Evolutionary conservation across 208 protist genomes (phyloP).

Genomic region (Naegleria fowleri): DNA sequence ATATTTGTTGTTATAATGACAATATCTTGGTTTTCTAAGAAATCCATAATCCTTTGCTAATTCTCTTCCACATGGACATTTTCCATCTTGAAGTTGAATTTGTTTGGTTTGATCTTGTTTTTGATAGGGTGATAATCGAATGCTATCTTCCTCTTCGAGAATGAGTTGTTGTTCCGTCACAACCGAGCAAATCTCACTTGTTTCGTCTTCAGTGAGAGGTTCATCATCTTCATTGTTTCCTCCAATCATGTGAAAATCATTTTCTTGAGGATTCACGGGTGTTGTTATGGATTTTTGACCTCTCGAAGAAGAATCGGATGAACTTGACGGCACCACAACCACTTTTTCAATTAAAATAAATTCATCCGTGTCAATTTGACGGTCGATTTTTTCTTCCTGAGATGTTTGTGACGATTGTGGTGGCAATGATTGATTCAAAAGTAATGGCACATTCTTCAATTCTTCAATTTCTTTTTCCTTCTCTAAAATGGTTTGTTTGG

Average conservation of each 20-base stretch:
- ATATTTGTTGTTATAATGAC: constrained; percentile 53
- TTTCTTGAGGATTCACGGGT: too few species aligned
- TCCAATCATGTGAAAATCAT: too few species aligned
- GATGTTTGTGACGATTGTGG: too few species aligned
- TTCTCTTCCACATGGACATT: constrained; percentile 8
- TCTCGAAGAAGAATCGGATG: not conserved
- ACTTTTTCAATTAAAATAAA: not conserved
- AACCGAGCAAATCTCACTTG: not conserved
- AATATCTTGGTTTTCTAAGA: constrained; percentile 40
- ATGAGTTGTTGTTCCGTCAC: not conserved
- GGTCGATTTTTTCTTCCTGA: not conserved
- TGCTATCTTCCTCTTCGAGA: not conserved
- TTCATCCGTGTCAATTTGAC: not conserved
- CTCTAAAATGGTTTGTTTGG: too few species aligned
- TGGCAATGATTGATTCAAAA: not conserved
- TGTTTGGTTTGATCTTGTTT: not conserved
- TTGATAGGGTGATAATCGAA: not conserved
- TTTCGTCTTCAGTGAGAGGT: not conserved
- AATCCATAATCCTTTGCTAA: not conserved
- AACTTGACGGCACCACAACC: not conserved
- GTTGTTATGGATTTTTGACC: too few species aligned
- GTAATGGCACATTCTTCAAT: not conserved
- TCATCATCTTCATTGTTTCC: not conserved
- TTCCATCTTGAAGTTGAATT: not conserved
- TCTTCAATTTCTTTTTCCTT: not conserved